These are phyloP conservation scores for Metschnikowia cerradonensis DNA, from an alignment of 805 yeast species.

Conservation along the genomic window DNA sequence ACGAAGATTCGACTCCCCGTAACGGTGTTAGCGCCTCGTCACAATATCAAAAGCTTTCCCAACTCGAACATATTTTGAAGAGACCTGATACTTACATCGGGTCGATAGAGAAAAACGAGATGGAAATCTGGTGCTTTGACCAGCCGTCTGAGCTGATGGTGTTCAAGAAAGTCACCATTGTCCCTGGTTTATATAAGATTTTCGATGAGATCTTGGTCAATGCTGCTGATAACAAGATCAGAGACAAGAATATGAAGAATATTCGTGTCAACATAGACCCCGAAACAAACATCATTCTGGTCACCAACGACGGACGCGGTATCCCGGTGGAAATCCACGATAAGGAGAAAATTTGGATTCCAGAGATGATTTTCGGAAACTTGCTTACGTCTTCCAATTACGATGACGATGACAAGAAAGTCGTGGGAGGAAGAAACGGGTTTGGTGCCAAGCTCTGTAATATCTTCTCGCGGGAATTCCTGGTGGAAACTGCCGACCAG, in stretches of 20 bases:
- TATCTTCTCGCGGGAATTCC: constrained; percentile 85
- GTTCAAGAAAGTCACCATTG: constrained; percentile 67
- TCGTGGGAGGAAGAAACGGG: constrained; percentile 98
- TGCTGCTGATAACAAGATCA: constrained; percentile 97
- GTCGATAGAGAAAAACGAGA: constrained; percentile 76
- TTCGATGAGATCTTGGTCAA: constrained; percentile 96
- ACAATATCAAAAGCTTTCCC: constrained; percentile 90
- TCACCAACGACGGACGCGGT: constrained; percentile 91
- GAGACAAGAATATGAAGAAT: constrained; percentile 86
- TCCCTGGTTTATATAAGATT: constrained; percentile 93
- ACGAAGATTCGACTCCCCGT: constrained; percentile 12
- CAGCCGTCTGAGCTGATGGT: constrained; percentile 37
- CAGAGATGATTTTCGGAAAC: constrained; percentile 94
- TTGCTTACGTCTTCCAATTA: constrained; percentile 92
- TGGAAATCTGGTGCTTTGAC: constrained; percentile 83
- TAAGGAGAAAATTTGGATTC: constrained; percentile 89
- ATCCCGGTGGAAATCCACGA: constrained; percentile 92
- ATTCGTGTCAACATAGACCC: constrained; percentile 79
- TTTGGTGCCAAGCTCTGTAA: constrained; percentile 97
- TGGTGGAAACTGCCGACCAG: constrained; percentile 84
- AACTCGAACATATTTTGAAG: constrained; percentile 90
- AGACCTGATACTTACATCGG: constrained; percentile 99
- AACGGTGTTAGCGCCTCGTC: constrained; percentile 45
- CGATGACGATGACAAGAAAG: constrained; percentile 92
- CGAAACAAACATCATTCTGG: constrained; percentile 69